These are phyloP conservation scores for Fusarium agapanthi DNA, from an alignment of 2,329 filamentous ascomycete species.

Conservation along the genomic window DNA sequence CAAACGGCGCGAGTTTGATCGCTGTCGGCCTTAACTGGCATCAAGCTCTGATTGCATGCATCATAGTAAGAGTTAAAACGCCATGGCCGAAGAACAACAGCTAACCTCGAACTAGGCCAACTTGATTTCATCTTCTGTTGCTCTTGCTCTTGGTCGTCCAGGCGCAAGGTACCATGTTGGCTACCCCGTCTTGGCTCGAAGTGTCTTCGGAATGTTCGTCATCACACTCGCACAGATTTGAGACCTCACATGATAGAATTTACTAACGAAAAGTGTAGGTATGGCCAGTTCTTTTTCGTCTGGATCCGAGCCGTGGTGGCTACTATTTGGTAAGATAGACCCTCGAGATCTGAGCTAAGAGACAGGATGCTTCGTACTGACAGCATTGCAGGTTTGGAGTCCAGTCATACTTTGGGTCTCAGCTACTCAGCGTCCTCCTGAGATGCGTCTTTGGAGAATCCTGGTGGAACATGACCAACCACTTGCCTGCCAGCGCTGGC, in stretches of 20 bases:
- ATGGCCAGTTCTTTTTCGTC: background rate
- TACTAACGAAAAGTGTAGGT: background rate
- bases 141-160: background rate
- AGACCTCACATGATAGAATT: background rate
- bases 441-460: conserved; percentile 47
- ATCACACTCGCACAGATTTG: background rate
- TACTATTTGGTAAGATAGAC: background rate
- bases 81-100: background rate
- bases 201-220: background rate
- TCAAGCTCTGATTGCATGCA: background rate
- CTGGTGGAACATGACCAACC: conserved; percentile 46
- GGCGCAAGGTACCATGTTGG: background rate
- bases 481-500: conserved; percentile 43
- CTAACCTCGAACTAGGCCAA: background rate
- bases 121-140: background rate
- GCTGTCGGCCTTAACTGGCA: background rate
- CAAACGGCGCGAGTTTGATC: background rate
- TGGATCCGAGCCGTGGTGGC: background rate
- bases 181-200: background rate
- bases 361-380: background rate
- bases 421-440: conserved; percentile 29
- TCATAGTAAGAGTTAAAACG: background rate
- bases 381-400: background rate
- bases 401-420: background rate
- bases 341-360: too few species aligned